These are phyloP conservation scores for Macrophomina tecta DNA, from an alignment of 2,329 filamentous ascomycete genomes.

Conservation along the genomic window DNA sequence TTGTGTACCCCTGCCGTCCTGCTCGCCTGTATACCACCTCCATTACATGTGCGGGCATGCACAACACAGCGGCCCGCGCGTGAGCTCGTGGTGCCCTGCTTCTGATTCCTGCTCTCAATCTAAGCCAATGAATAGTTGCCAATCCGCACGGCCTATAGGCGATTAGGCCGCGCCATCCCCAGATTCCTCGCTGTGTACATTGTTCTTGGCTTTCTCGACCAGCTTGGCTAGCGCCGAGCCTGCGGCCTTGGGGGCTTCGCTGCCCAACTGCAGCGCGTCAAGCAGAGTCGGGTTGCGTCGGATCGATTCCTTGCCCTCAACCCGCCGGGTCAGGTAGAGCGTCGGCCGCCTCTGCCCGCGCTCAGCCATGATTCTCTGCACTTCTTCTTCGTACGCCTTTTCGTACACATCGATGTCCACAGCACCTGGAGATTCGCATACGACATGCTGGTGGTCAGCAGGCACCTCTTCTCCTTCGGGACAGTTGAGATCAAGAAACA, in stretches of 20 bases:
- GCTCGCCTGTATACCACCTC: background rate
- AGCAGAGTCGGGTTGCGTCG: slow-evolving; percentile 38
- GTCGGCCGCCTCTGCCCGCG: slow-evolving; percentile 56
- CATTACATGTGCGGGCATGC: slow-evolving; percentile 8
- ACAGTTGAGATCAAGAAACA: slow-evolving; percentile 79
- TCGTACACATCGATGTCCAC: slow-evolving; percentile 91
- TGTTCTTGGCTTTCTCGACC: slow-evolving; percentile 43
- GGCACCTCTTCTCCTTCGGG: slow-evolving; percentile 49
- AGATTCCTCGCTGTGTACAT: slow-evolving; percentile 15
- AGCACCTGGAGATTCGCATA: slow-evolving; percentile 84
- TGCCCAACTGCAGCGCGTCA: slow-evolving; percentile 37
- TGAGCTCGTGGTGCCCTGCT: slow-evolving; percentile 18
- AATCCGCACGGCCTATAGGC: background rate
- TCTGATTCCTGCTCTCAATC: slow-evolving; percentile 3
- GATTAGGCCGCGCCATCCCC: slow-evolving; percentile 20
- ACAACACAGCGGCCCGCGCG: slow-evolving; percentile 11
- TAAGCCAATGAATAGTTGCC: slow-evolving; percentile 9
- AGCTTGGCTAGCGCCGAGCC: slow-evolving; percentile 39
- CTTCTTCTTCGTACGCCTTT: slow-evolving; percentile 81
- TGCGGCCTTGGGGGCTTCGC: slow-evolving; percentile 41
- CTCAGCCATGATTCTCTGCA: slow-evolving; percentile 69
- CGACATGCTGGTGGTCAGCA: slow-evolving; percentile 54
- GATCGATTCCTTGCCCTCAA: slow-evolving; percentile 52
- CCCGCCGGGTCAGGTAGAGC: slow-evolving; percentile 61
- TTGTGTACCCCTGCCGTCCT: slow-evolving; percentile 11